Conservation (phyloP, 352 stramenopile genomes). For the Phytophthora sp. region DNA sequence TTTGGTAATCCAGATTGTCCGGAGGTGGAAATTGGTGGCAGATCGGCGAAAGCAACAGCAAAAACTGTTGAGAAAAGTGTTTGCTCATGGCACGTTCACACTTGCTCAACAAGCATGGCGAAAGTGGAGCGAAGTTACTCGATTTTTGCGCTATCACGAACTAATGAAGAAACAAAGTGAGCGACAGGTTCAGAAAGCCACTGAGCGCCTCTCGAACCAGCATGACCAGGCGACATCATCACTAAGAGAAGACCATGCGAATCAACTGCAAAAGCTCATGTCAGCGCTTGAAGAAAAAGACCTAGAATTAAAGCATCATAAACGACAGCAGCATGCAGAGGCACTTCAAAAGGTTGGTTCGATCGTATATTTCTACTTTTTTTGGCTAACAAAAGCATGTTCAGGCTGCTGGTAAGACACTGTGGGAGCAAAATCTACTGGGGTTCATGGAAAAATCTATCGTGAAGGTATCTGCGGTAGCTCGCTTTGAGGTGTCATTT, state of each 20-base stretch:
- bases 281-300: constrained; percentile 29
- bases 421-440: constrained; percentile 37
- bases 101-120: constrained; percentile 2
- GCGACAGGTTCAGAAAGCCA: constrained; percentile 11
- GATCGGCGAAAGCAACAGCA: constrained; percentile 8
- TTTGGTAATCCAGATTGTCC: constrained; percentile 16
- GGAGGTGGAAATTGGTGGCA: constrained; percentile 10
- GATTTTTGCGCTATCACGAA: constrained; percentile 4
- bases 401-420: constrained; percentile 19
- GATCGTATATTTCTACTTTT: too few species aligned
- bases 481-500: not conserved
- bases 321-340: constrained; percentile 11
- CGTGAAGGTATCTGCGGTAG: constrained; percentile 14
- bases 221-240: constrained; percentile 17
- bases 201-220: constrained; percentile 4
- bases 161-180: constrained; percentile 13
- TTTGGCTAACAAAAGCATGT: not conserved
- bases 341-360: constrained; percentile 29
- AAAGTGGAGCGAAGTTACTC: constrained; percentile 21
- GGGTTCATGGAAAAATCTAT: constrained; percentile 44
- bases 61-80: constrained; percentile 14
- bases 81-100: constrained; percentile 8
- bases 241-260: constrained; percentile 9
- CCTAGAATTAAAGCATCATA: constrained; percentile 19
- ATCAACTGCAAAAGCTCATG: constrained; percentile 32